A percentile compares a stretch with the other conserved stretches of the same genome.
These are phyloP conservation scores for Sclerotinia spermophila DNA, from an alignment of 2,329 filamentous ascomycete genomes.

Conservation along the genomic window DNA sequence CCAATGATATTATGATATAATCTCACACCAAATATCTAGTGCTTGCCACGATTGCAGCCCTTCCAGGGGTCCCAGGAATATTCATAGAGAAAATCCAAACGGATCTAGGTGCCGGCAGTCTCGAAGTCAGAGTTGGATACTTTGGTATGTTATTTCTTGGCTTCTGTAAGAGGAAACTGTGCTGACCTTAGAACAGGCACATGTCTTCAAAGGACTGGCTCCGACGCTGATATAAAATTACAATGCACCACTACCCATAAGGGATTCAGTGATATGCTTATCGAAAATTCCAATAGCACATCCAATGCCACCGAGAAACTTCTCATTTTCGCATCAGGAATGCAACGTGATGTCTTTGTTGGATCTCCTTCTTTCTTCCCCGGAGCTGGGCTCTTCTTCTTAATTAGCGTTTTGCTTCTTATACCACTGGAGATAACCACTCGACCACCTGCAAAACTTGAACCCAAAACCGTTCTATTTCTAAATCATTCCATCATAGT, in stretches of 20 bases:
- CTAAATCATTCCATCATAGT: background rate
- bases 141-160: background rate
- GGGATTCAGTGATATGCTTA: background rate
- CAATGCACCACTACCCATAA: background rate
- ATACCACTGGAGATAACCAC: background rate
- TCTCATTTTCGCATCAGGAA: background rate
- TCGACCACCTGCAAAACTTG: background rate
- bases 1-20: background rate
- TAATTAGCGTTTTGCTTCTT: slow-evolving; percentile 2
- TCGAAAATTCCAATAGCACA: background rate
- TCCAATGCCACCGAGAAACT: background rate
- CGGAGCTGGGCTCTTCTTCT: slow-evolving; percentile 1
- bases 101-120: background rate
- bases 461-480: background rate
- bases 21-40: background rate
- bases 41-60: background rate
- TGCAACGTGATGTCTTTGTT: slow-evolving; percentile 1
- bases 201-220: slow-evolving; percentile 3
- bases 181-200: background rate
- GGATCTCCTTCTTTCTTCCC: slow-evolving; percentile 5
- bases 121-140: slow-evolving; percentile 11
- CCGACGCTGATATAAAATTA: background rate
- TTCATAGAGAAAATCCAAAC: slow-evolving; percentile 10
- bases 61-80: slow-evolving; percentile 12
- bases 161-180: accelerated